Percentiles rank a stretch among this genome's conserved stretches.
phyloP scores from a whole-genome alignment of 345 rosid species.

The Trapa incisa region DNA sequence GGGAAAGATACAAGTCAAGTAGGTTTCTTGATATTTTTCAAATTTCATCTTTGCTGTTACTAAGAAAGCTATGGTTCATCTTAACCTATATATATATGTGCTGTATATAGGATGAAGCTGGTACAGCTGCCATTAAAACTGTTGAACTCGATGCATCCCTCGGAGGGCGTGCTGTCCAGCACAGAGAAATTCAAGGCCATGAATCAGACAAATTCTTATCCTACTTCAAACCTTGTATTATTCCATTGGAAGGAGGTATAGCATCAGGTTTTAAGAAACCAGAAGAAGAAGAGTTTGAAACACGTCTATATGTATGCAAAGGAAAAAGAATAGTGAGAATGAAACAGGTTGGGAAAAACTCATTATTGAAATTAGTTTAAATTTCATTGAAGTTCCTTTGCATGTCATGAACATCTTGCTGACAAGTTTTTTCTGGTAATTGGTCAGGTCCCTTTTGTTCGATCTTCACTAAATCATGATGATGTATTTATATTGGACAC shows the following conservation, averaged over 20 bases:
- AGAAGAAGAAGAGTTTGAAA: slow-evolving; percentile 87
- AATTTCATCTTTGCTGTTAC: not conserved
- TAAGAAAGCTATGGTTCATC: not conserved
- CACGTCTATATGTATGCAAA: slow-evolving; percentile 69
- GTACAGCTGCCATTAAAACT: slow-evolving; percentile 94
- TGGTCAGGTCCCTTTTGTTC: slow-evolving; percentile 82
- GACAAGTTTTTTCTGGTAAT: slow-evolving; percentile 15
- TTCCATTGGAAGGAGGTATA: slow-evolving; percentile 95
- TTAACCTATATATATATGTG: slow-evolving; percentile 2
- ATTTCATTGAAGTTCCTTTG: not conserved
- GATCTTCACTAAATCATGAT: slow-evolving; percentile 91
- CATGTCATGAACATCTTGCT: not conserved
- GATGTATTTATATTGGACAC: slow-evolving; percentile 94
- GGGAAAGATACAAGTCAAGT: slow-evolving; percentile 99
- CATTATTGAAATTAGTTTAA: not conserved
- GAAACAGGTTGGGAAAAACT: slow-evolving; percentile 63
- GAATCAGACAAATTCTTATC: slow-evolving; percentile 97
- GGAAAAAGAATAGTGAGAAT: slow-evolving; percentile 82
- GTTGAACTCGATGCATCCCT: slow-evolving; percentile 91
- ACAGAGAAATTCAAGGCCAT: slow-evolving; percentile 95
- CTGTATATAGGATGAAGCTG: slow-evolving; percentile 78
- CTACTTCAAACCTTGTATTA: slow-evolving; percentile 89
- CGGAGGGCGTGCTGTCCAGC: slow-evolving; percentile 98
- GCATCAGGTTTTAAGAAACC: slow-evolving; percentile 80
- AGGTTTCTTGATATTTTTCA: slow-evolving; percentile 4